These are phyloP conservation scores for Penicillium decumbens DNA, from an alignment of 2,329 filamentous ascomycete species.

Conservation along the genomic window DNA sequence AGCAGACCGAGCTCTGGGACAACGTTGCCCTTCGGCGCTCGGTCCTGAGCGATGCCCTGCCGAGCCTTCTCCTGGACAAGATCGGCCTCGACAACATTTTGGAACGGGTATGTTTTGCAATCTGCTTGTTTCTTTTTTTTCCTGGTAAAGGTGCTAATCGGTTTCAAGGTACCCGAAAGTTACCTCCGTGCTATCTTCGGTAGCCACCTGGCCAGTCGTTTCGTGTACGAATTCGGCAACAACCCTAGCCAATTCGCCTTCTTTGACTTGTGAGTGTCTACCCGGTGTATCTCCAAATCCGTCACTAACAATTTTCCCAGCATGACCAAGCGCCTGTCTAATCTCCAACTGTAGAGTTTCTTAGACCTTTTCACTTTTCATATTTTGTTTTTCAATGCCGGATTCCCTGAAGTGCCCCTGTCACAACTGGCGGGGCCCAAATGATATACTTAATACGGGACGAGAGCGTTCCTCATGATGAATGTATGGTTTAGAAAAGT, in stretches of 20 bases:
- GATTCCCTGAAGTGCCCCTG: constrained; percentile 2
- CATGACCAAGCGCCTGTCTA: constrained; percentile 38
- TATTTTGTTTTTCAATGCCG: constrained; percentile 1
- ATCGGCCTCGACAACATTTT: constrained; percentile 88
- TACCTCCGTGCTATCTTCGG: constrained; percentile 96
- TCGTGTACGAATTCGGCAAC: constrained; percentile 93
- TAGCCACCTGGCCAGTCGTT: constrained; percentile 88
- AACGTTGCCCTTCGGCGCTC: constrained; percentile 71
- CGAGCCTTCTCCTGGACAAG: constrained; percentile 76
- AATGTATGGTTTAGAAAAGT: constrained; percentile 20
- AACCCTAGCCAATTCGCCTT: constrained; percentile 94
- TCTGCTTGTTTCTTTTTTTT: not conserved
- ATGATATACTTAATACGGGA: constrained; percentile 12
- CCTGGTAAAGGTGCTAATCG: constrained; percentile 18
- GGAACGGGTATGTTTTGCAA: constrained; percentile 56
- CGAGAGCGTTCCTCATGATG: constrained; percentile 7
- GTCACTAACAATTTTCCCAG: constrained; percentile 17
- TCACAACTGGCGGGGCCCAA: not conserved
- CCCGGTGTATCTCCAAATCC: not conserved
- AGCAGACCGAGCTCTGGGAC: constrained; percentile 87
- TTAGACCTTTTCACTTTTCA: constrained; percentile 11
- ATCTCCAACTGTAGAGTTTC: constrained; percentile 23
- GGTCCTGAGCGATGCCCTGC: constrained; percentile 80
- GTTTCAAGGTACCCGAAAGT: constrained; percentile 67
- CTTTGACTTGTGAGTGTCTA: constrained; percentile 83